Evolutionary conservation across 2,329 filamentous ascomycete genomes (phyloP).

Genomic region (Thielaviopsis ethacetica): DNA sequence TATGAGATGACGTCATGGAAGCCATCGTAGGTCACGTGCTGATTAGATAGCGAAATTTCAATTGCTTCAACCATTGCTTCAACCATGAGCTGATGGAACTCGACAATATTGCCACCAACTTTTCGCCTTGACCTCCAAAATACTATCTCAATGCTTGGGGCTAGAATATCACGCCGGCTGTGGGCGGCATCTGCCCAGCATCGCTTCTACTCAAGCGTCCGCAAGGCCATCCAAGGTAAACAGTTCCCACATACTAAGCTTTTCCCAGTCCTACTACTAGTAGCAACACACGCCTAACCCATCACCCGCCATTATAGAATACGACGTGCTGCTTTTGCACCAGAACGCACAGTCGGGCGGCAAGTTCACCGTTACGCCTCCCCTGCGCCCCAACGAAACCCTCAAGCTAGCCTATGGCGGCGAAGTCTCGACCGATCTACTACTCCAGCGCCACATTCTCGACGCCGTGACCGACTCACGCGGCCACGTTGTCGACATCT

Average conservation of each 20-base stretch:
- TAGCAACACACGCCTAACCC: not conserved
- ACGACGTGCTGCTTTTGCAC: conserved; percentile 26
- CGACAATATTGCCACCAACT: not conserved
- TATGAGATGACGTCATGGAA: not conserved
- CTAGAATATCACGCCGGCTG: not conserved
- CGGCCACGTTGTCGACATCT: conserved; percentile 35
- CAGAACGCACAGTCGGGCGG: conserved; percentile 19
- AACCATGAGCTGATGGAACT: not conserved
- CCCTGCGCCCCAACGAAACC: conserved; percentile 19
- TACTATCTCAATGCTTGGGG: not conserved
- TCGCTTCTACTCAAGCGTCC: conserved; percentile 5
- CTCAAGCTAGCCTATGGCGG: conserved; percentile 29
- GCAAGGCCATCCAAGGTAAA: conserved; percentile 24
- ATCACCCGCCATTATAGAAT: conserved; percentile 17
- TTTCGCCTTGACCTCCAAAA: not conserved
- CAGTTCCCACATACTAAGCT: too few relatives aligned
- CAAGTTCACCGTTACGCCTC: conserved; percentile 24
- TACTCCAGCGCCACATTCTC: conserved; percentile 47
- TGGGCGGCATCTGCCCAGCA: not conserved
- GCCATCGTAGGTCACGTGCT: not conserved
- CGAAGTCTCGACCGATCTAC: conserved; percentile 30
- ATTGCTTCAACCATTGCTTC: not conserved
- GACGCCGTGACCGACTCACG: conserved; percentile 40
- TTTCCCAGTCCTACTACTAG: conserved; percentile 31
- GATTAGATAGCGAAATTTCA: conserved; percentile 11